Conservation (phyloP, 257 asterid genomes). For the Knoxia roxburghii region DNA sequence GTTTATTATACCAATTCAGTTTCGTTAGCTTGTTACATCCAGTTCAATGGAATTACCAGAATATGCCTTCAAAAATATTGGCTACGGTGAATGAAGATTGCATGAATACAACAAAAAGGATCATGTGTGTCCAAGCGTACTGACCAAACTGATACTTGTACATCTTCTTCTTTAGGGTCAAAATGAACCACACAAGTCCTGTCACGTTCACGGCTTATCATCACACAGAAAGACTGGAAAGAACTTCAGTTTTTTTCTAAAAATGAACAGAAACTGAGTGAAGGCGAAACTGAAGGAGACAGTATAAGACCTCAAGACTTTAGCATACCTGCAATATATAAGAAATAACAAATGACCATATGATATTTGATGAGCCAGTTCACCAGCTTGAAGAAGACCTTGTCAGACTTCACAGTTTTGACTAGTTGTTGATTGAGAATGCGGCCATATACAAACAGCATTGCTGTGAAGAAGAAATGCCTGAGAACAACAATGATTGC, state of each 20-base stretch:
- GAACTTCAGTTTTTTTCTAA: not conserved
- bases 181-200: constrained; percentile 70
- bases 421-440: constrained; percentile 52
- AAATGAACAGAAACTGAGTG: not conserved
- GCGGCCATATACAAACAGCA: constrained; percentile 67
- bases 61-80: constrained; percentile 63
- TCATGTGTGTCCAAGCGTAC: constrained; percentile 75
- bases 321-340: constrained; percentile 56
- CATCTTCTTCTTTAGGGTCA: constrained; percentile 59
- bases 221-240: not conserved
- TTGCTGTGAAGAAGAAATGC: constrained; percentile 70
- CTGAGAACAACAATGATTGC: constrained; percentile 16
- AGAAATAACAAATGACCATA: constrained; percentile 63
- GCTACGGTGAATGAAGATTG: constrained; percentile 71
- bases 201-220: not conserved
- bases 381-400: constrained; percentile 45
- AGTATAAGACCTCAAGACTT: not conserved
- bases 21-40: not conserved
- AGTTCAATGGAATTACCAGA: constrained; percentile 36
- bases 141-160: constrained; percentile 66
- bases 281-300: not conserved
- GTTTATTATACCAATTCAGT: too few relatives aligned
- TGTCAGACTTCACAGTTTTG: constrained; percentile 45
- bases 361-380: constrained; percentile 50
- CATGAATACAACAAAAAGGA: constrained; percentile 58